A percentile compares a stretch with the other conserved stretches of the same genome.
These are phyloP conservation scores for Populus hybrid DNA, from an alignment of 441 rosid species.

Conservation along the genomic window DNA sequence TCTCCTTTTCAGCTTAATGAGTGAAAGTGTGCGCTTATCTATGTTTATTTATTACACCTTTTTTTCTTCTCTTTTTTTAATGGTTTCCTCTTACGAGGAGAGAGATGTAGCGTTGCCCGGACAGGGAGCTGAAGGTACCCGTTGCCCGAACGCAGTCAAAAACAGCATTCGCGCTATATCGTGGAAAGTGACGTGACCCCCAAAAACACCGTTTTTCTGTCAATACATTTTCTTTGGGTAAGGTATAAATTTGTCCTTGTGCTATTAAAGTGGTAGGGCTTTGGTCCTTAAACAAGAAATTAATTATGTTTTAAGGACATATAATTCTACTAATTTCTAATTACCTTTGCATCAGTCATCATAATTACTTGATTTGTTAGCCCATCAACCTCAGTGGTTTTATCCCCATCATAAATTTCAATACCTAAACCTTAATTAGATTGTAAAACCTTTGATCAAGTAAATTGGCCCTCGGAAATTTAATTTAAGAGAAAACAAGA, in stretches of 20 bases:
- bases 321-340: too few relatives aligned
- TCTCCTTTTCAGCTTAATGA: slow-evolving; percentile 28
- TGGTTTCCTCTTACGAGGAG: background rate
- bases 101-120: slow-evolving; percentile 26
- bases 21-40: slow-evolving; percentile 19
- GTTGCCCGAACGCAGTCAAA: slow-evolving; percentile 56
- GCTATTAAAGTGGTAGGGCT: background rate
- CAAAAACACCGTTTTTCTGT: slow-evolving; percentile 18
- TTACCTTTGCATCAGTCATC: too few relatives aligned
- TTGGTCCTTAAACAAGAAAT: background rate
- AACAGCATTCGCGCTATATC: slow-evolving; percentile 31
- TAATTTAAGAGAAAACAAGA: too few relatives aligned
- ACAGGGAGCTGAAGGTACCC: slow-evolving; percentile 35
- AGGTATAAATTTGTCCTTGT: background rate
- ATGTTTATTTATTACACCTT: background rate
- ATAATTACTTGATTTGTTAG: too few relatives aligned
- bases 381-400: too few relatives aligned
- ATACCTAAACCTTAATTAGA: too few relatives aligned
- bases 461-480: too few relatives aligned
- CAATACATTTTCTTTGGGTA: background rate
- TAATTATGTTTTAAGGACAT: too few relatives aligned
- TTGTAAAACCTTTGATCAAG: too few relatives aligned
- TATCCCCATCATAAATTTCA: too few relatives aligned
- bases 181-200: slow-evolving; percentile 50
- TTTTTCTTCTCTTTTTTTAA: background rate